Base-by-base conservation (phyloP, 495 filamentous ascomycete genomes). In the Staphylotrichum tortipilum region DNA sequence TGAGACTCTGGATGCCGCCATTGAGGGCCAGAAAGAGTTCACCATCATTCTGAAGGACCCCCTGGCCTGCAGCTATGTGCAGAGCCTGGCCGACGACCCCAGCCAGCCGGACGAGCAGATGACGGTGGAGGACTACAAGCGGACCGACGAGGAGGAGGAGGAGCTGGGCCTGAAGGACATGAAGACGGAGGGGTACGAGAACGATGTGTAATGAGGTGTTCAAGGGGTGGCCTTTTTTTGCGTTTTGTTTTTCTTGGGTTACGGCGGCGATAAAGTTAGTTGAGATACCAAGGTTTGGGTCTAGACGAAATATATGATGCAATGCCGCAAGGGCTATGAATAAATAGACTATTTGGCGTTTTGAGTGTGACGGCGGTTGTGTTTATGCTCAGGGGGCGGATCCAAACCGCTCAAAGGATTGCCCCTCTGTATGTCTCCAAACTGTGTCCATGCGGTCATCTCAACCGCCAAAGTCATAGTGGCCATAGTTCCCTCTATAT, bases 121-220 rank as follows among this genome's bases (percentile, higher is more conserved):
- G 58, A 79, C 71, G 17, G 76, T 78, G 3, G 89, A 88, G 64
- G 89, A 95, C 30, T 96, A 97, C 61, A 80, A 84, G 39, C 77
- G 92, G 52, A 94, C 89, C 1, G 80, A 82, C 0, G 83, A 95
- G 65, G 94, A 97, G 64, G 83, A 92, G 63, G 94, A 97, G 55
- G 84, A 95, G 29, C 71, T 98, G 18, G 92, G 92, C 0, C 69
- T 97, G 55, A 78, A 66, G 34, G 91, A 97, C 60, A 97, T 98
- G 82, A 94, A 89, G 74, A 84, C 82, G 0, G 88, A 95, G 61
- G 82, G 80, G 0, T 96, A 96, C 68, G 88, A 84, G 60, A 71
- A 78, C 37, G 78, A 68, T 28, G 50, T 45, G 11, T 12, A 12
- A 8, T 6, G 12, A 30, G 46, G 28, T n/a, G 28, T 29, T 28